phyloP scores from a whole-genome alignment of 805 yeast species.

The Grigorovia humatica region DNA sequence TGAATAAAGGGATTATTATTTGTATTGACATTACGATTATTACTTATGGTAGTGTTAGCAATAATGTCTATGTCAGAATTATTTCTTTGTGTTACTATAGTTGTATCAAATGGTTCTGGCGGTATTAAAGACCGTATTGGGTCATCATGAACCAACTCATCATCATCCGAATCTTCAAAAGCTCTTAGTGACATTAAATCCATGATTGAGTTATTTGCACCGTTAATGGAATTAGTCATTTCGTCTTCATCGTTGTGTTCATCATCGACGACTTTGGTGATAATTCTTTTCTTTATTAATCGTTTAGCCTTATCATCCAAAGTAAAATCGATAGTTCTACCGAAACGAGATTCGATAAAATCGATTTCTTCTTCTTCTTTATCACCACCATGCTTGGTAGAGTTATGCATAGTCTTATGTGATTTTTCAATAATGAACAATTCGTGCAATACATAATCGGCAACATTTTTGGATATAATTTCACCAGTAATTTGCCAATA shows the following conservation, averaged over 20 bases:
- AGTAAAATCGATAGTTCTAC: conserved; percentile 66
- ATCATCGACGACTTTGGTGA: conserved; percentile 45
- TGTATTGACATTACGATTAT: not conserved
- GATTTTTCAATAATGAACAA: conserved; percentile 33
- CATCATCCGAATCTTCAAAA: not conserved
- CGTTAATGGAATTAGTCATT: conserved; percentile 1
- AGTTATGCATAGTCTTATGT: not conserved
- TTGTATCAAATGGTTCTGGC: conserved; percentile 18
- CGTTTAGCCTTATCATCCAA: conserved; percentile 66
- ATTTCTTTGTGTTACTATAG: conserved; percentile 4
- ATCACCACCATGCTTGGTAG: not conserved
- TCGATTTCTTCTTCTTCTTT: conserved; percentile 26
- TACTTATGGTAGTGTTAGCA: no score
- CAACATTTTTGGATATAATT: conserved; percentile 85
- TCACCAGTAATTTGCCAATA: conserved; percentile 98
- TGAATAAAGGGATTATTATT: not conserved
- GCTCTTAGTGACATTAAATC: not conserved
- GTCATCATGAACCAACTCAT: not conserved
- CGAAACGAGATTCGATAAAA: conserved; percentile 82
- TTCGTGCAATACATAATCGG: conserved; percentile 69
- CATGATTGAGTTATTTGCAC: conserved; percentile 1
- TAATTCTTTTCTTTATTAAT: conserved; percentile 65
- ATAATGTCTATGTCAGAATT: not conserved
- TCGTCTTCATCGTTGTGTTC: not conserved
- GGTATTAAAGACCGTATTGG: conserved; percentile 16